Base-by-base conservation (phyloP, 2,329 filamentous ascomycete species). In the Talaromyces amestolkiae region DNA sequence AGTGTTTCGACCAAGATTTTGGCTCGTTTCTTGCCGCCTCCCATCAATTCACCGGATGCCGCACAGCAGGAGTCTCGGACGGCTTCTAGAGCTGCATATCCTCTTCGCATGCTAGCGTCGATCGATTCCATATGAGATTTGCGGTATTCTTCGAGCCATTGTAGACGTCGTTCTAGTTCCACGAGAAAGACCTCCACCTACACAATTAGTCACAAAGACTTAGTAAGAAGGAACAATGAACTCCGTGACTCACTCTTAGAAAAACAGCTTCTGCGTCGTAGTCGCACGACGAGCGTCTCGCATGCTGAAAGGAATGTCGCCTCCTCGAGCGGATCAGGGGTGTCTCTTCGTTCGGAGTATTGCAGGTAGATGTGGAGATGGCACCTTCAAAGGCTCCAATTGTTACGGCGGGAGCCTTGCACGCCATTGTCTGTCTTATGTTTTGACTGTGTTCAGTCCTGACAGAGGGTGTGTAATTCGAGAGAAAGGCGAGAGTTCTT, bases 1-100 rank as follows among this genome's bases (percentile, higher is more conserved):
- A 99, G 82, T 0, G 93, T 97, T 72, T 98, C 94, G 39, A 99
- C 92, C 81, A 98, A 89, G 66, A 98, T 87, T 69, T 92, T 91
- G 66, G 96, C 88, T 67, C 93, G 87, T 69, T 92, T 87, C 61
- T 91, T 89, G 24, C 95, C 93, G 43, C 91, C 91, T 65, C 93
- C 95, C 70, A 98, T 87, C 56, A 97, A 86, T 74, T 95, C 94
- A 68, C 92, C 94, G 0, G 93, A 96, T 22, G 94, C 93, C 69
- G 93, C 88, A 45, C 92, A 92, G 78, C 95, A 99, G 72, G 92
- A 88, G 70, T 92, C 89, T 67, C 93, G 89, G 31, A 99, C 93
- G 8, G 92, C 89, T 73, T 94, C 90, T 1, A 99, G 83, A 0
- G 93, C 96, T 17, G 89, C 84, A 78, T 96, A 96, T 22, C 94